These are phyloP conservation scores for Trypanosoma theileri DNA, from an alignment of 208 protist genomes.

Conservation along the genomic window DNA sequence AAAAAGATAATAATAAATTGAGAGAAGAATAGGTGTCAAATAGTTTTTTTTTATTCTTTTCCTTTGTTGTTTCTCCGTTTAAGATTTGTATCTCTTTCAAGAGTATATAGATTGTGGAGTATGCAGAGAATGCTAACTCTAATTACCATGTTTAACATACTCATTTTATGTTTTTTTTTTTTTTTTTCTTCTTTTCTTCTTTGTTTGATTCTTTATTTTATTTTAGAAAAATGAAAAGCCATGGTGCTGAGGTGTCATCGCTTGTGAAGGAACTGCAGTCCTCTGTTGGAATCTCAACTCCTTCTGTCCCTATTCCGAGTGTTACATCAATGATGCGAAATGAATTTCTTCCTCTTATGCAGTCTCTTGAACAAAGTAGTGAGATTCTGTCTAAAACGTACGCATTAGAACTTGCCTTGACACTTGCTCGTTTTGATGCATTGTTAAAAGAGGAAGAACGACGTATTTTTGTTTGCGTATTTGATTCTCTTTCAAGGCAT, in stretches of 20 bases:
- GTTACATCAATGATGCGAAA: slow-evolving; percentile 55
- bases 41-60: not conserved
- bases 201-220: slow-evolving; percentile 6
- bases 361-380: slow-evolving; percentile 37
- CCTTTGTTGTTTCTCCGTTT: not conserved
- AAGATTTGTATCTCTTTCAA: too few species aligned
- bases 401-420: slow-evolving; percentile 71
- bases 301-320: slow-evolving; percentile 31
- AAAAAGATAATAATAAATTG: too few species aligned
- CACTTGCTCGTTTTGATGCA: slow-evolving; percentile 68
- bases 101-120: too few species aligned
- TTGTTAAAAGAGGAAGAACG: slow-evolving; percentile 65
- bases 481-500: slow-evolving; percentile 51
- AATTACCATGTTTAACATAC: too few species aligned
- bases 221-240: slow-evolving; percentile 12
- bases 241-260: slow-evolving; percentile 6
- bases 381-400: slow-evolving; percentile 50
- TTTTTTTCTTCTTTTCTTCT: not conserved
- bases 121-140: too few species aligned
- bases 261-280: slow-evolving; percentile 13
- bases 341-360: slow-evolving; percentile 67
- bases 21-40: not conserved
- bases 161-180: too few species aligned
- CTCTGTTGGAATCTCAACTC: not conserved
- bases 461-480: slow-evolving; percentile 63